phyloP scores from a whole-genome alignment of 2,329 filamentous ascomycete genomes.

The Monosporascus sp. region DNA sequence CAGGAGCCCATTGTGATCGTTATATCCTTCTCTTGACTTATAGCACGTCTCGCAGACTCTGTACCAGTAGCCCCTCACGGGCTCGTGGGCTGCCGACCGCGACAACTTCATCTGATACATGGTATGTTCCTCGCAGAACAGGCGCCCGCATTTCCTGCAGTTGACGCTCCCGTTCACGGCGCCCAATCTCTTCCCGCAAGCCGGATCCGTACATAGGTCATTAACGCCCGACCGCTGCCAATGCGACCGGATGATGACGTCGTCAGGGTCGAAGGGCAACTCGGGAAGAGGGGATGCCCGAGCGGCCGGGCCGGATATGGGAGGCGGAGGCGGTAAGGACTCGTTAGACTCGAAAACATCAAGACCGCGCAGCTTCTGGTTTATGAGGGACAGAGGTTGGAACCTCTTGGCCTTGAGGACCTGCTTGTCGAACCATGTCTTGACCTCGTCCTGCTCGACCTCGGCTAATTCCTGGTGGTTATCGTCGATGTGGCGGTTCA shows the following conservation, averaged over 20 bases:
- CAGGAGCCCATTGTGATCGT: constrained; percentile 71
- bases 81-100: constrained; percentile 81
- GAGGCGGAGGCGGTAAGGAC: constrained; percentile 37
- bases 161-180: constrained; percentile 81
- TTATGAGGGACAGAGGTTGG: constrained; percentile 83
- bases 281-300: constrained; percentile 34
- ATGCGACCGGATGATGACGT: constrained; percentile 79
- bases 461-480: constrained; percentile 84
- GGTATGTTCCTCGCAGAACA: constrained; percentile 96
- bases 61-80: constrained; percentile 85
- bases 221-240: constrained; percentile 76
- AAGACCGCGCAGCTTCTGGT: constrained; percentile 87
- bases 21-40: constrained; percentile 93
- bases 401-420: constrained; percentile 91
- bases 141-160: constrained; percentile 83
- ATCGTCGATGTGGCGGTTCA: constrained; percentile 85
- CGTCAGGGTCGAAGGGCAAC: constrained; percentile 67
- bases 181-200: constrained; percentile 75
- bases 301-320: constrained; percentile 28
- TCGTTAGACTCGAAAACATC: constrained; percentile 95
- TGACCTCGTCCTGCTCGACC: constrained; percentile 86
- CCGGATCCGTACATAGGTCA: constrained; percentile 81
- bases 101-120: constrained; percentile 99
- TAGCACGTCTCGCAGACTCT: constrained; percentile 98
- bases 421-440: constrained; percentile 94